Conservation (phyloP, 108 stramenopile species). For the Nitzschia sp. region DNA sequence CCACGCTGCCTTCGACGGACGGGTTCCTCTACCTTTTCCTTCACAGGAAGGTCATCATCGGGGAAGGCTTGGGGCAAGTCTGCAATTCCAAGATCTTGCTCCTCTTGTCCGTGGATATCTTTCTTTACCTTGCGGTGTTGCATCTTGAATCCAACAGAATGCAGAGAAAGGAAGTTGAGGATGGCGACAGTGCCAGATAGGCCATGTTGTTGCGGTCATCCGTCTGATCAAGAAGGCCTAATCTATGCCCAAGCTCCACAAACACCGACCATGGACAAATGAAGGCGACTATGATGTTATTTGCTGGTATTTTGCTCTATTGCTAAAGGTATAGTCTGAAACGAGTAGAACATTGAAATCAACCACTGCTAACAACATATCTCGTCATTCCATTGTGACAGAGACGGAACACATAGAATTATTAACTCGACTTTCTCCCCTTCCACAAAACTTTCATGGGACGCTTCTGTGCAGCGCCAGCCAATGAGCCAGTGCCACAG, state of each 20-base stretch:
- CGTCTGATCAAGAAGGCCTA: too few species aligned
- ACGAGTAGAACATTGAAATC: too few species aligned
- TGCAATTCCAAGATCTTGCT: background rate
- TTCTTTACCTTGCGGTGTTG: constrained; percentile 7
- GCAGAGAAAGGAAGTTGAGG: too few species aligned
- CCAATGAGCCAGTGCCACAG: constrained; percentile 21
- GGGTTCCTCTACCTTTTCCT: constrained; percentile 7
- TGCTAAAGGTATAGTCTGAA: too few species aligned
- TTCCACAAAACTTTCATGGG: background rate
- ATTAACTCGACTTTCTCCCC: background rate
- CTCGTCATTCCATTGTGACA: background rate
- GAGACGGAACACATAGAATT: background rate
- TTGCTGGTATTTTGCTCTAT: too few species aligned
- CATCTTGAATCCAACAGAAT: background rate
- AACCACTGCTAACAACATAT: too few species aligned
- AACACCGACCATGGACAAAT: too few species aligned
- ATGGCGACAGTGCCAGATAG: too few species aligned
- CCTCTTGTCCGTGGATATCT: background rate
- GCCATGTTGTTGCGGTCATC: too few species aligned
- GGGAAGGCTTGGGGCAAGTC: constrained; percentile 18
- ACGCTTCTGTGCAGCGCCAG: constrained; percentile 9
- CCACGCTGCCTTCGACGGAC: background rate
- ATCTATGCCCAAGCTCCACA: too few species aligned
- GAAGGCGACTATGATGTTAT: too few species aligned
- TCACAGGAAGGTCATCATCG: constrained; percentile 1